Conservation (phyloP, 495 filamentous ascomycete species). For the Aspergillus cavernicola region DNA sequence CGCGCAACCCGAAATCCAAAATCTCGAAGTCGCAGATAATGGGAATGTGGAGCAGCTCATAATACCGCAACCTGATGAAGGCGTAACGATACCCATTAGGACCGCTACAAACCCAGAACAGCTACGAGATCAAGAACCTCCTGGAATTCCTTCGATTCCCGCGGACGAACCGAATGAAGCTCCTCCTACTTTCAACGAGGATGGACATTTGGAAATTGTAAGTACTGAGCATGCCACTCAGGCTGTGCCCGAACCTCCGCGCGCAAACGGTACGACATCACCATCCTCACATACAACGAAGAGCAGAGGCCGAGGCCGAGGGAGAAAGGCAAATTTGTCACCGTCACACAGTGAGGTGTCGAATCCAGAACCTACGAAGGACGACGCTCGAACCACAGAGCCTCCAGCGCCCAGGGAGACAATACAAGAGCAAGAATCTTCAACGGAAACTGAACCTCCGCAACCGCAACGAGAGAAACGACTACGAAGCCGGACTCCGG, state of each 20-base stretch:
- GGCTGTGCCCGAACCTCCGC: background rate
- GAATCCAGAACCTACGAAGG: background rate
- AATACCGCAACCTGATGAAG: background rate
- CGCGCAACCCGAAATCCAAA: background rate
- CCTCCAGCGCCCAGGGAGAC: conserved; percentile 2
- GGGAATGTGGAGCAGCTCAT: background rate
- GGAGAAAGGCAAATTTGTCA: conserved; percentile 4
- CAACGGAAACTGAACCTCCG: background rate
- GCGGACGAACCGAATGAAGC: background rate
- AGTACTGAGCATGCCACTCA: background rate
- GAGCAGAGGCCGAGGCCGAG: conserved; percentile 10
- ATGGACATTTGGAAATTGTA: background rate
- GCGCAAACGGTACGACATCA: conserved; percentile 12
- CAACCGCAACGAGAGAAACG: conserved; percentile 12
- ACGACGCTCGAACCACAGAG: background rate
- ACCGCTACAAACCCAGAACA: background rate
- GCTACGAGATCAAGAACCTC: background rate
- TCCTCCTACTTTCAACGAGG: background rate
- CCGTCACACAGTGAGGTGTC: background rate
- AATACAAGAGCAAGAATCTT: conserved; percentile 6
- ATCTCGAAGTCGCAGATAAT: conserved; percentile 9
- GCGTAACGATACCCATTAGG: background rate
- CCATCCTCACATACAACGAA: conserved; percentile 6
- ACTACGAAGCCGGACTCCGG: conserved; percentile 15
- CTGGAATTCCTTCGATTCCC: background rate